These are phyloP conservation scores for Inonotus obliquus DNA, from an alignment of 1,284 basidiomycete species.

Conservation along the genomic window DNA sequence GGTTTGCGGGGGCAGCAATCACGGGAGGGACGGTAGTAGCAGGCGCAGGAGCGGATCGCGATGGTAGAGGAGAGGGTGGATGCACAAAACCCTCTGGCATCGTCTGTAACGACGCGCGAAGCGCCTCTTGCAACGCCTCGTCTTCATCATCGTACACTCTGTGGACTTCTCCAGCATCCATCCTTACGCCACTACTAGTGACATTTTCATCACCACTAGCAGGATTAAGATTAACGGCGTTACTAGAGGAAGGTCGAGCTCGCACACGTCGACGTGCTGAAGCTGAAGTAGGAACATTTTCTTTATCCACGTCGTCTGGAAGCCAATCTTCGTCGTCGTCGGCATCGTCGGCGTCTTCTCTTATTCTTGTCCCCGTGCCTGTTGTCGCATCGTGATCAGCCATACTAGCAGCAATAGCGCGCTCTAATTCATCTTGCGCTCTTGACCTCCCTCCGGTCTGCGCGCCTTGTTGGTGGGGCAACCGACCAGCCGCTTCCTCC, in stretches of 20 bases:
- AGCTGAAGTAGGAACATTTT: constrained; percentile 17
- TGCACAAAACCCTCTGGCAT: constrained; percentile 51
- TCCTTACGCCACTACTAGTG: background rate
- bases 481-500: constrained; percentile 32
- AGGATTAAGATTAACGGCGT: background rate
- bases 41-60: constrained; percentile 20
- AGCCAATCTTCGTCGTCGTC: constrained; percentile 25
- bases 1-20: constrained; percentile 22
- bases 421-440: constrained; percentile 51
- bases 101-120: constrained; percentile 75
- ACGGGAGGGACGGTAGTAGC: too few species aligned
- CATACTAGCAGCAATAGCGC: constrained; percentile 64
- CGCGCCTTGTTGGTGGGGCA: constrained; percentile 11
- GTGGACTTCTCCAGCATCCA: constrained; percentile 23
- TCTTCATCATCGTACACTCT: constrained; percentile 84
- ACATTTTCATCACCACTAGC: background rate
- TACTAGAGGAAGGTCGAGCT: constrained; percentile 11
- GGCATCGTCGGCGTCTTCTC: background rate
- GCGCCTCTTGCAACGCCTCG: constrained; percentile 77
- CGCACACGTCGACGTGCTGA: background rate
- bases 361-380: background rate
- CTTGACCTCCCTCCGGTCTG: constrained; percentile 19
- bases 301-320: constrained; percentile 22
- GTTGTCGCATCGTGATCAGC: constrained; percentile 23
- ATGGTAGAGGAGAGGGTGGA: constrained; percentile 31